These are phyloP conservation scores for Cyberlindnera bimundalis DNA, from an alignment of 805 yeast genomes.

Conservation along the genomic window DNA sequence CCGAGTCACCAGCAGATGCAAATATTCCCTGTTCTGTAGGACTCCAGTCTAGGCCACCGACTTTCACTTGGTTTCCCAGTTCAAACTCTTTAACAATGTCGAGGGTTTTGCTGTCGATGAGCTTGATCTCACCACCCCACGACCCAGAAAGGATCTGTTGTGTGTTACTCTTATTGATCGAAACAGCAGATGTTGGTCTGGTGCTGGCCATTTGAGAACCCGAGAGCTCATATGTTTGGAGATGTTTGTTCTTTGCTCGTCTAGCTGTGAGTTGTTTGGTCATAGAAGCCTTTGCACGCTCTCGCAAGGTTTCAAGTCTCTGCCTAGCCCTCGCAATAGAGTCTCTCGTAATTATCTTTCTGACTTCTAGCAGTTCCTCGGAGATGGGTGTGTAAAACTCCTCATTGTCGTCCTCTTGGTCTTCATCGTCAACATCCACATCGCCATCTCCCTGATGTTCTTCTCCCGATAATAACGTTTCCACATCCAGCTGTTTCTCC, in stretches of 20 bases:
- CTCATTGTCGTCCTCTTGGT: conserved; percentile 57
- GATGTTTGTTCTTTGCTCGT: conserved; percentile 36
- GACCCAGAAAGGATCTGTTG: conserved; percentile 59
- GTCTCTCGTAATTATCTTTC: conserved; percentile 48
- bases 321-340: conserved; percentile 46
- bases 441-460: conserved; percentile 19
- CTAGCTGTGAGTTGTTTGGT: conserved; percentile 44
- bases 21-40: conserved; percentile 31
- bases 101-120: conserved; percentile 42
- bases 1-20: conserved; percentile 12
- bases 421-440: conserved; percentile 28
- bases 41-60: conserved; percentile 70
- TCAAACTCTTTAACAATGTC: conserved; percentile 23
- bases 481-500: conserved; percentile 30
- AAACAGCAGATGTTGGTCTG: conserved; percentile 63
- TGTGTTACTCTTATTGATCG: conserved; percentile 38
- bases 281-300: conserved; percentile 33
- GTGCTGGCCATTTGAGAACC: conserved; percentile 73
- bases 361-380: conserved; percentile 44
- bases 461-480: conserved; percentile 1
- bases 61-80: conserved; percentile 50
- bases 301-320: conserved; percentile 38
- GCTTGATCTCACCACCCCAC: conserved; percentile 73
- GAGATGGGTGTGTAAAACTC: conserved; percentile 86
- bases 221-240: conserved; percentile 38